Base-by-base conservation (phyloP, 2,329 filamentous ascomycete genomes). In the Aspergillus alliaceus region DNA sequence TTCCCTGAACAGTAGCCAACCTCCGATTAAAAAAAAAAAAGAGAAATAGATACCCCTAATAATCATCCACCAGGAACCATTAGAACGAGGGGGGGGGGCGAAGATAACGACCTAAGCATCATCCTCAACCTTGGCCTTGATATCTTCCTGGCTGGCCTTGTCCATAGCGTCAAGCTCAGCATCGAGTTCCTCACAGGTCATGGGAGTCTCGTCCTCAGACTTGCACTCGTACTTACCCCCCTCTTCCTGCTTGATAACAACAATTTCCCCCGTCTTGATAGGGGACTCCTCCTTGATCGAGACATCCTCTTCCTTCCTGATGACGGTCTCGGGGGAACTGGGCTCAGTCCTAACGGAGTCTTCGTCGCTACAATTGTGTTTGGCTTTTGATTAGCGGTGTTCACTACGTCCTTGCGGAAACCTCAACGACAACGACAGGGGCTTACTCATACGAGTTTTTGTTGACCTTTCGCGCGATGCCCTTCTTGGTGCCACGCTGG, bases 401-500 rank as follows among this genome's bases (percentile, higher is more conserved):
- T 39, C 35, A 39, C 18, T 22, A 4, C 20, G n/a, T 18, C 0
- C 1, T 39, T 6, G 15, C 3, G 12, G 9, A 29, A 29, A 29
- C 27, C 5, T 29, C 2, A n/a, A 31, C 3, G 14, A 49, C 12
- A 6, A 27, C 22, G 52, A 27, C 48, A 59, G 22, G 40, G 40
- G 22, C 40, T 49, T 54, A 51, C 2, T 54, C 35, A 12, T 50
- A 47, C n/a, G 15, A 18, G 20, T 22, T 51, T 15, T 47, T 54
- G 22, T 58, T 40, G 32, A 29, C 5, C 49, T 58, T 59, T 2
- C n/a, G 27, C 25, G 53, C 40, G 32, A 54, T 20, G 9, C 40
- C 35, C 47, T 69, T 69, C 51, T 65, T 69, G 5, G 50, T 50
- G 8, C 51, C 66, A 18, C 62, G 58, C 55, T 66, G 63, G 27